phyloP scores from a whole-genome alignment of 768 basidiomycete species.

The Pisolithus sp. region DNA sequence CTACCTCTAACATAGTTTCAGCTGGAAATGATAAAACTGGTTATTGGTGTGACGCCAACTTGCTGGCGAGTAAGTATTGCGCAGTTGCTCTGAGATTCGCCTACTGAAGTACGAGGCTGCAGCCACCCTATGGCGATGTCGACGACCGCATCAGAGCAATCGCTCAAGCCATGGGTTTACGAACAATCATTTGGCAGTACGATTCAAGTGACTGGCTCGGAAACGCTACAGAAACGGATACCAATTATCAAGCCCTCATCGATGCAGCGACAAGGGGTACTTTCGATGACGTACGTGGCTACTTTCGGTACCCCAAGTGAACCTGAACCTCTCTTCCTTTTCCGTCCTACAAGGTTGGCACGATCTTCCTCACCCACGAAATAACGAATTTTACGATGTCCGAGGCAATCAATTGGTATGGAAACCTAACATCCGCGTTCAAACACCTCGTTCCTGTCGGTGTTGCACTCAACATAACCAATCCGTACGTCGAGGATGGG shows the following conservation, averaged over 20 bases:
- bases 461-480: conserved; percentile 45
- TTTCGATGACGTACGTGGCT: conserved; percentile 30
- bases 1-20: conserved; percentile 3
- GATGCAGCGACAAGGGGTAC: conserved; percentile 37
- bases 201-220: conserved; percentile 73
- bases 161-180: conserved; percentile 57
- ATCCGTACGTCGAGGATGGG: conserved; percentile 47
- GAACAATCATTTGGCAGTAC: conserved; percentile 67
- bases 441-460: conserved; percentile 46
- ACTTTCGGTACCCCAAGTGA: no score
- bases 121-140: conserved; percentile 63
- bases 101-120: neutral
- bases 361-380: conserved; percentile 54
- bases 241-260: conserved; percentile 51
- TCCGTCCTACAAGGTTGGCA: conserved; percentile 32
- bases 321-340: neutral
- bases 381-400: conserved; percentile 56
- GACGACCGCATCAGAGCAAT: conserved; percentile 76
- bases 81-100: neutral
- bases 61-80: conserved; percentile 47
- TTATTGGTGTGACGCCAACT: conserved; percentile 50
- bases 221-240: conserved; percentile 39
- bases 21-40: conserved; percentile 52
- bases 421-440: conserved; percentile 39
- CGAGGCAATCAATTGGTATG: conserved; percentile 46